Conservation (phyloP, 139 green algal genomes). For the Chlamydomonas applanata region DNA sequence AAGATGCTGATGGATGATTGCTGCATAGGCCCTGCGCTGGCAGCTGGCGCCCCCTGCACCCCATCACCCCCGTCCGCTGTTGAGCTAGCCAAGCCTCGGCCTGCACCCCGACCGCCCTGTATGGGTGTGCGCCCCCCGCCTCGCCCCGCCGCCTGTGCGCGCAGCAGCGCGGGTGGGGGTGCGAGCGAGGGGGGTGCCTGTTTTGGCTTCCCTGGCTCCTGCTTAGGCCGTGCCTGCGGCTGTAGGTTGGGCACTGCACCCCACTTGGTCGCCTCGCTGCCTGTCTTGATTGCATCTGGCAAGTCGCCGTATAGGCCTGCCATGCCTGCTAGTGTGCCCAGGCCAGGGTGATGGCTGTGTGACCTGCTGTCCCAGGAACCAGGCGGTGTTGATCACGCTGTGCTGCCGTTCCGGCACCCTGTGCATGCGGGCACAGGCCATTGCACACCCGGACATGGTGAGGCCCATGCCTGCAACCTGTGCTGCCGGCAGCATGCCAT, state of each 20-base stretch:
- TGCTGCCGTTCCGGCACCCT: no score
- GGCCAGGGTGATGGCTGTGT: no score
- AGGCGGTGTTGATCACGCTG: no score
- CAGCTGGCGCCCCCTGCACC: neutral
- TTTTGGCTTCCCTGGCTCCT: conserved; percentile 7
- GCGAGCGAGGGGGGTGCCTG: conserved; percentile 10
- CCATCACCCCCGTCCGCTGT: neutral
- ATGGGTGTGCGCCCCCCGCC: neutral
- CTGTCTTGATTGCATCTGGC: conserved; percentile 38
- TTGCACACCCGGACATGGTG: no score
- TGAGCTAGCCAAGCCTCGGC: no score
- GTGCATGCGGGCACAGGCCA: no score
- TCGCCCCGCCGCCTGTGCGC: neutral
- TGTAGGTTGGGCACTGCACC: conserved; percentile 28
- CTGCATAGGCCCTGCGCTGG: neutral
- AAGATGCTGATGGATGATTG: conserved; percentile 21
- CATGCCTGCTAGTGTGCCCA: no score
- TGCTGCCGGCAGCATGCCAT: no score
- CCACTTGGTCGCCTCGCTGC: neutral
- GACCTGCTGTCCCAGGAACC: no score
- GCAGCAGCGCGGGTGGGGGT: conserved; percentile 26
- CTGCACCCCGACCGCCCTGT: neutral
- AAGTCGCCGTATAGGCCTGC: conserved; percentile 59
- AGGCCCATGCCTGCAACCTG: no score
- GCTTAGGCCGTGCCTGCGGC: conserved; percentile 13